Evolutionary conservation across 805 yeast species (phyloP), one percentile per base, ranked within the genome.

Genomic region (Myxozyma mucilagina): DNA sequence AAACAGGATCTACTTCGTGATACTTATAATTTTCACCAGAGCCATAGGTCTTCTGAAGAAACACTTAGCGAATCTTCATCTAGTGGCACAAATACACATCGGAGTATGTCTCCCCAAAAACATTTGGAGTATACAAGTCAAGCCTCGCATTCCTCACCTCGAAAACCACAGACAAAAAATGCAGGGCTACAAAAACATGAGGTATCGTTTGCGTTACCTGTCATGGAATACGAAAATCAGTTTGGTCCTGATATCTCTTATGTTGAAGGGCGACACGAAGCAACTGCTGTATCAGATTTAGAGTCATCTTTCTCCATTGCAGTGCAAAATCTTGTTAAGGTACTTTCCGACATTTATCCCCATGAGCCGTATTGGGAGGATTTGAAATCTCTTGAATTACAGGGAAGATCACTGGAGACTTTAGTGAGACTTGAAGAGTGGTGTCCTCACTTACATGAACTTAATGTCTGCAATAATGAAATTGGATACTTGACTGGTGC

Each of bases 401-500:
- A 74, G 3, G 72, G 72, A 20, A 70, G 72, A 24, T 69, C 69
- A 1, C 68, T 82, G 29, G 75, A 72, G n/a, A 78, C 77, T 36
- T 69, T 82, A 11, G 75, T 76, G 41, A 76, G 75, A 51, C 73
- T 82, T 39, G 72, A 75, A 31, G 71, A 72, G 32, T 74, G 79
- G 54, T 72, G 81, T 54, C 84, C 84, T 0, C 71, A 71, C 13
- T 67, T 82, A 31, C 65, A 64, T 20, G 71, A 68, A n/a, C 67
- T 80, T 2, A 72, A 80, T 59, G 71, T 80, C 7, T 74, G 81
- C 1, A 57, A 70, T 8, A 82, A 82, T 70, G 65, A 70, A 14
- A 66, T 82, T 24, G 73, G 72, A 36, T 79, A 71, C 63, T 66
- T 82, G 18, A 78, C 78, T n/a, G 85, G 85, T 0, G 65, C 79